A percentile compares a stretch with the other conserved stretches of the same genome.
Evolutionary conservation across 331 rosid species (phyloP).

Genomic region (Stylosanthes scabra): DNA sequence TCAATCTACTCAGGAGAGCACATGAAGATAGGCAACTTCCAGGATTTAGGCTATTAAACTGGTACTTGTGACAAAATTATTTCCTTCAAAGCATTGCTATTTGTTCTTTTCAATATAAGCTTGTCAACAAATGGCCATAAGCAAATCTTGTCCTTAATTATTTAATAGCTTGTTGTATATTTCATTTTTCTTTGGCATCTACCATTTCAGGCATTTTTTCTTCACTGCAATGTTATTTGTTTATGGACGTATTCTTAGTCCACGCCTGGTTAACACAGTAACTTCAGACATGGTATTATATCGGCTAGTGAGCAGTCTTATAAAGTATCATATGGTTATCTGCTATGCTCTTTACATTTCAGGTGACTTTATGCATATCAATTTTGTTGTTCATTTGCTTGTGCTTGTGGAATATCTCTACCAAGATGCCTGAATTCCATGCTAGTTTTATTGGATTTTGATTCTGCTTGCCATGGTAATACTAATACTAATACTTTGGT

Average conservation of each 20-base stretch:
- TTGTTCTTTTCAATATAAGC: constrained; percentile 35
- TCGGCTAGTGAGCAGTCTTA: constrained; percentile 80
- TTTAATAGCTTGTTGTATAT: constrained; percentile 24
- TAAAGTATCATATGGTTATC: constrained; percentile 94
- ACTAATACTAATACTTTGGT: constrained; percentile 37
- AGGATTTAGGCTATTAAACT: constrained; percentile 95
- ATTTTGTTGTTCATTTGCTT: constrained; percentile 30
- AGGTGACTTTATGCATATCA: constrained; percentile 60
- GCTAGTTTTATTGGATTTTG: constrained; percentile 21
- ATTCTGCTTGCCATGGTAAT: constrained; percentile 27
- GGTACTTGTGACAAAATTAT: constrained; percentile 54
- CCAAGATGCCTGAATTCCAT: constrained; percentile 21
- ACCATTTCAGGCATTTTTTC: constrained; percentile 88
- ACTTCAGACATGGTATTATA: constrained; percentile 80
- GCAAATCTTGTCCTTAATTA: not conserved
- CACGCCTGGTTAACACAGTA: constrained; percentile 86
- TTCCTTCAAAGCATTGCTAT: constrained; percentile 18
- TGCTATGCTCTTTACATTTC: constrained; percentile 89
- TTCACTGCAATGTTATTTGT: constrained; percentile 99
- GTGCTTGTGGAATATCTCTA: constrained; percentile 31
- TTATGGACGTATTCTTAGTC: constrained; percentile 96
- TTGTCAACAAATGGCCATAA: constrained; percentile 10
- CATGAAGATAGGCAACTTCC: constrained; percentile 91
- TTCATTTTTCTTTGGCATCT: constrained; percentile 28
- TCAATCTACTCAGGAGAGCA: constrained; percentile 85